These are phyloP conservation scores for Solanum chmielewskii DNA, from an alignment of 257 asterid genomes.

Conservation along the genomic window DNA sequence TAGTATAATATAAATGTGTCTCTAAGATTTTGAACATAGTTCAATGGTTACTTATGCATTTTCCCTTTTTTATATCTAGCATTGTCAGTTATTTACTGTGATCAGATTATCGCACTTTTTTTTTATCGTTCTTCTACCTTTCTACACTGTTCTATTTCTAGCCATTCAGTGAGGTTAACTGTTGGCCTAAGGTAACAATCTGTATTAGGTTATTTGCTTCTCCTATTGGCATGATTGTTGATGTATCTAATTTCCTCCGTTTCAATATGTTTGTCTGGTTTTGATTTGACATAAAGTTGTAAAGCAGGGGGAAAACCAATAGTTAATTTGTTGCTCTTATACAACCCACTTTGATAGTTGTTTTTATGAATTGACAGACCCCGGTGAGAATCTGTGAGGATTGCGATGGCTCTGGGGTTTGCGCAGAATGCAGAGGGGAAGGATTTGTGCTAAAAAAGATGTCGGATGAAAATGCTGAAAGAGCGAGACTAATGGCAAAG, in stretches of 20 bases:
- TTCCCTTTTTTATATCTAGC: no score
- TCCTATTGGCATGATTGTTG: background rate
- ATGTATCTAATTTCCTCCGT: no score
- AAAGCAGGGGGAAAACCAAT: background rate
- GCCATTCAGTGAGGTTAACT: background rate
- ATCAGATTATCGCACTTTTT: background rate
- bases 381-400: constrained; percentile 46
- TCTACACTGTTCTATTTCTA: background rate
- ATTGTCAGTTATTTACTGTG: background rate
- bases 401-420: constrained; percentile 75
- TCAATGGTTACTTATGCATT: rapidly evolving
- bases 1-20: no score
- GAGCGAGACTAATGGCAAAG: constrained; percentile 59
- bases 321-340: background rate
- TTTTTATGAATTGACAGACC: constrained; percentile 24
- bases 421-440: constrained; percentile 86
- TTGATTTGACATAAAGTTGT: background rate
- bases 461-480: constrained; percentile 59
- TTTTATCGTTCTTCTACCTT: background rate
- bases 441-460: constrained; percentile 70
- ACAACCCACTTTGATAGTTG: background rate
- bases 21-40: rapidly evolving
- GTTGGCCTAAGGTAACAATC: background rate
- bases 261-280: background rate
- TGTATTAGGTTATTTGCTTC: background rate